phyloP scores from a whole-genome alignment of 2,329 filamentous ascomycete genomes.

The Trichoderma gracile region DNA sequence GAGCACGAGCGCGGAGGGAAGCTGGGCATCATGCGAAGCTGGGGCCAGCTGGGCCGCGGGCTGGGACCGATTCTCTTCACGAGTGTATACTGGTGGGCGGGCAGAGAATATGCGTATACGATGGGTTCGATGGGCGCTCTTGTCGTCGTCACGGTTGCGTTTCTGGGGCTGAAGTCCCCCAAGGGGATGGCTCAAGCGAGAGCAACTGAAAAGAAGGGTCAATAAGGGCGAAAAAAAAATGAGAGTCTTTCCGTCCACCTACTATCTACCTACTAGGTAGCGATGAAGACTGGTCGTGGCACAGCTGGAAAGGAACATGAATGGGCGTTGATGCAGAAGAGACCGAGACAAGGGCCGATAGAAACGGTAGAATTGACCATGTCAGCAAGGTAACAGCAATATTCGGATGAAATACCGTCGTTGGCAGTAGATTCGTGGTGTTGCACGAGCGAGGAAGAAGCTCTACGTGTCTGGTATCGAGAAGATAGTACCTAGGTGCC shows the following conservation, averaged over 20 bases:
- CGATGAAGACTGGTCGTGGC: not conserved
- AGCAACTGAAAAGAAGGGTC: slow-evolving; percentile 30
- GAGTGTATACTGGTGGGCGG: slow-evolving; percentile 97
- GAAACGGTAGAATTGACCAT: too few relatives aligned
- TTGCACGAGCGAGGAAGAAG: too few relatives aligned
- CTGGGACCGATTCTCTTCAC: slow-evolving; percentile 89
- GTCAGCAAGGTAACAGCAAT: not conserved
- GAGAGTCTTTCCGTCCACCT: not conserved
- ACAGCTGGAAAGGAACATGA: not conserved
- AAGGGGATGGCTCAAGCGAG: slow-evolving; percentile 30
- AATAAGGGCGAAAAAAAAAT: slow-evolving; percentile 19
- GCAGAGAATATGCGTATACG: slow-evolving; percentile 79
- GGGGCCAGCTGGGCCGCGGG: slow-evolving; percentile 85
- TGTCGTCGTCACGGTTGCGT: slow-evolving; percentile 68
- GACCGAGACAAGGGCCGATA: not conserved
- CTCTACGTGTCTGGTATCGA: too few relatives aligned
- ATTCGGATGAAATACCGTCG: not conserved
- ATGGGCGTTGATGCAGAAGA: not conserved
- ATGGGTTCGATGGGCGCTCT: slow-evolving; percentile 80
- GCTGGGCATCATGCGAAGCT: slow-evolving; percentile 76
- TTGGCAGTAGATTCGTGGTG: too few relatives aligned
- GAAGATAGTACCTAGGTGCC: too few relatives aligned
- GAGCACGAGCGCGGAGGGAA: slow-evolving; percentile 81
- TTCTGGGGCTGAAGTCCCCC: slow-evolving; percentile 70
- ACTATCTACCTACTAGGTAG: not conserved